A percentile compares a stretch with the other conserved stretches of the same genome.
Evolutionary conservation across 768 basidiomycete species (phyloP).

Genomic region (Pleurotus sapidus): DNA sequence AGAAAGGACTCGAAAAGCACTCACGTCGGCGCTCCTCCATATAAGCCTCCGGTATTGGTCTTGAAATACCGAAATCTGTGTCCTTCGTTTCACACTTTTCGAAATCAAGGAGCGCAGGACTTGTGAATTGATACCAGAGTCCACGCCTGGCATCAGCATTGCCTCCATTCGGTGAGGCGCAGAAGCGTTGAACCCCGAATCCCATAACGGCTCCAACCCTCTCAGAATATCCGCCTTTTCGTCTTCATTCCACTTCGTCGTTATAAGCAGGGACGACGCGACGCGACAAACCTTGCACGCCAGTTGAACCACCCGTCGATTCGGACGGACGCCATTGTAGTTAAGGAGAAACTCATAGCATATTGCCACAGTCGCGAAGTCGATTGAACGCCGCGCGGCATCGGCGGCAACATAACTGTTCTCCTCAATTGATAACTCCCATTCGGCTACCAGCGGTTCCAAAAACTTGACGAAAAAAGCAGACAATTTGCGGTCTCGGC

Average conservation of each 20-base stretch:
- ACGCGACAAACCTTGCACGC: constrained; percentile 49
- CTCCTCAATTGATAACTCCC: constrained; percentile 34
- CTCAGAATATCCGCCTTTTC: constrained; percentile 67
- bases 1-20: constrained; percentile 19
- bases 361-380: constrained; percentile 64
- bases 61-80: constrained; percentile 19
- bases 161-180: constrained; percentile 31
- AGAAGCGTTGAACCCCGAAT: background rate
- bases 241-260: constrained; percentile 49
- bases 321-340: constrained; percentile 61
- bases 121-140: constrained; percentile 64
- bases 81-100: constrained; percentile 9
- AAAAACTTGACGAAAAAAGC: constrained; percentile 62
- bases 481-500: constrained; percentile 61
- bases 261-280: constrained; percentile 35
- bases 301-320: constrained; percentile 58
- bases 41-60: constrained; percentile 50
- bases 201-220: constrained; percentile 51
- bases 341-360: constrained; percentile 66
- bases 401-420: constrained; percentile 52
- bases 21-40: constrained; percentile 71
- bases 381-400: constrained; percentile 62
- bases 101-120: constrained; percentile 36
- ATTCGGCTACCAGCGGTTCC: constrained; percentile 45
- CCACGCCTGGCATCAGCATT: constrained; percentile 39